A percentile compares a stretch with the other conserved stretches of the same genome.
Conservation (phyloP, 1,139 yeast genomes). For the Groenewaldozyma auringiensis region DNA sequence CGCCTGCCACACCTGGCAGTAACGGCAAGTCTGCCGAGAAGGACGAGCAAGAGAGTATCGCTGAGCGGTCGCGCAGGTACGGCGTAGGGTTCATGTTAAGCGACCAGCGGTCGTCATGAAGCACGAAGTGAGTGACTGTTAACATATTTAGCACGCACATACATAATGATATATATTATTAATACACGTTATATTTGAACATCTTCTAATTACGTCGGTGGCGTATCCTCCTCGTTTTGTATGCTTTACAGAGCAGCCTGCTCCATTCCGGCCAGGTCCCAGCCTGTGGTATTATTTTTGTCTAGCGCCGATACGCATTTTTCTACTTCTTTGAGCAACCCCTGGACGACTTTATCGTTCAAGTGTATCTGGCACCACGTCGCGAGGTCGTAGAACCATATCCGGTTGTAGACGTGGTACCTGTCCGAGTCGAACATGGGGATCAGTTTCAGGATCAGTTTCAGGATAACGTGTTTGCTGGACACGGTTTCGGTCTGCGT, state of each 20-base stretch:
- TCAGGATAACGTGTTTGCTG: slow-evolving; percentile 56
- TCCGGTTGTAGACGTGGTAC: slow-evolving; percentile 78
- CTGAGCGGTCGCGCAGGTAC: slow-evolving; percentile 1
- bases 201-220: background rate
- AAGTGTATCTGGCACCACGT: slow-evolving; percentile 62
- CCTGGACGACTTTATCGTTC: slow-evolving; percentile 43
- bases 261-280: background rate
- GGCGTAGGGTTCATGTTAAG: slow-evolving; percentile 2
- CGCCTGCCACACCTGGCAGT: background rate
- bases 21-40: background rate
- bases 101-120: slow-evolving; percentile 1
- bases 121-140: too few relatives aligned
- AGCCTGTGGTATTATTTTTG: background rate
- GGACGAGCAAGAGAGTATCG: background rate
- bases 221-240: too few relatives aligned
- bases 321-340: slow-evolving; percentile 57
- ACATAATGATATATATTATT: background rate
- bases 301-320: slow-evolving; percentile 8
- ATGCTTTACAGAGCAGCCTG: background rate
- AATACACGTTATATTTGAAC: background rate
- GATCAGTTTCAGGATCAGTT: slow-evolving; percentile 50
- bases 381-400: slow-evolving; percentile 73
- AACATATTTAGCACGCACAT: background rate
- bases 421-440: slow-evolving; percentile 77
- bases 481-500: slow-evolving; percentile 49